A percentile compares a stretch with the other conserved stretches of the same genome.
Conservation (phyloP, 495 filamentous ascomycete genomes). For the Penicillium fimorum region DNA sequence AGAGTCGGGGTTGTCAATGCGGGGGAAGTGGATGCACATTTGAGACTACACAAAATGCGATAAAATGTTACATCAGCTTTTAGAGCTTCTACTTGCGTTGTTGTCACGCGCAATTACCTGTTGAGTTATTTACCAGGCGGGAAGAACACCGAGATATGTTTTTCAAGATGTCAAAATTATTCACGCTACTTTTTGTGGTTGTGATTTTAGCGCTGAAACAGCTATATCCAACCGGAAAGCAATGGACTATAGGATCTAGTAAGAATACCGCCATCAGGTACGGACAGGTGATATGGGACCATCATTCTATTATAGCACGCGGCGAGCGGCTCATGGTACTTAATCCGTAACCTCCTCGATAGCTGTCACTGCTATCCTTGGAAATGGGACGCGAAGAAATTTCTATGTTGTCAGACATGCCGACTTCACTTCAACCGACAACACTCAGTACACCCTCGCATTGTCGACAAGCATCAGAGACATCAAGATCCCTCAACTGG, state of each 20-base stretch:
- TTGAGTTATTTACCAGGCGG: no score
- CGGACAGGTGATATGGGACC: conserved; percentile 61
- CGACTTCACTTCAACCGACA: conserved; percentile 48
- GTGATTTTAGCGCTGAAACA: neutral
- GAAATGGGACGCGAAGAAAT: conserved; percentile 39
- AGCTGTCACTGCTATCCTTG: conserved; percentile 53
- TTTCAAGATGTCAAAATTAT: neutral
- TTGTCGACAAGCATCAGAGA: conserved; percentile 55
- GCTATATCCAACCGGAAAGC: neutral
- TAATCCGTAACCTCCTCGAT: conserved; percentile 47
- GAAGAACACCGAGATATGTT: neutral
- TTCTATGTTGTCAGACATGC: conserved; percentile 63
- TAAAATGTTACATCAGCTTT: neutral
- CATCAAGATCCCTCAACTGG: conserved; percentile 58
- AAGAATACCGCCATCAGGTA: no score
- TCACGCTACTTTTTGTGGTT: neutral
- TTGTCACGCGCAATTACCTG: neutral
- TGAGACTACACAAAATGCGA: neutral
- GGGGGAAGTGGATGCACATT: neutral
- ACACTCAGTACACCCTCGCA: conserved; percentile 54
- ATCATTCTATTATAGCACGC: conserved; percentile 62
- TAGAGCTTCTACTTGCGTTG: neutral
- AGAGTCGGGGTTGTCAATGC: conserved; percentile 1
- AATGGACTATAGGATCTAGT: conserved; percentile 17
- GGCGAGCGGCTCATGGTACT: conserved; percentile 59